A percentile compares a stretch with the other conserved stretches of the same genome.
Evolutionary conservation across 257 asterid genomes (phyloP).

Genomic region (Nicotiana knightiana): DNA sequence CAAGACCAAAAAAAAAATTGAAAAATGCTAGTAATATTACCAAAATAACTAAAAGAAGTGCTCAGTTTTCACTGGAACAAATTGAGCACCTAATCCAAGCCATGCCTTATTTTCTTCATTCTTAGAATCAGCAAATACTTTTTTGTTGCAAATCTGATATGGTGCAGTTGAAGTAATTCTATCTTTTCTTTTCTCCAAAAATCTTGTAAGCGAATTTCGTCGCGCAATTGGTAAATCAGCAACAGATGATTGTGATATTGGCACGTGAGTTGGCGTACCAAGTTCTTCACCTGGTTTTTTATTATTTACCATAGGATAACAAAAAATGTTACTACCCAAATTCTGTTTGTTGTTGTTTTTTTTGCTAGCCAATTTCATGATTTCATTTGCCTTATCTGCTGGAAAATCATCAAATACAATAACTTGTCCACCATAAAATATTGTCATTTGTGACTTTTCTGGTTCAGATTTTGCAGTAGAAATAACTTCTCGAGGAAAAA

Average conservation of each 20-base stretch:
- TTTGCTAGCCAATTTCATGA: conserved; percentile 11
- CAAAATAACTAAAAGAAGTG: not conserved
- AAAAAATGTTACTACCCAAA: not conserved
- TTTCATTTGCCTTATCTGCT: conserved; percentile 22
- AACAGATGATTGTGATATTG: conserved; percentile 16
- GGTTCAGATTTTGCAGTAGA: not conserved
- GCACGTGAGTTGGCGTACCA: not conserved
- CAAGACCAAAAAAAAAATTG: not conserved
- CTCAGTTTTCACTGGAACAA: conserved; percentile 17
- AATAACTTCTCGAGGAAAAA: conserved; percentile 4
- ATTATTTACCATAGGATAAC: not conserved
- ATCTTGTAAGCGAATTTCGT: conserved; percentile 52
- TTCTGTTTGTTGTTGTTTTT: conserved; percentile 4
- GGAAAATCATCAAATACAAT: conserved; percentile 23
- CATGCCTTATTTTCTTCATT: conserved; percentile 33
- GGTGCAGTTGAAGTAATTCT: conserved; percentile 48
- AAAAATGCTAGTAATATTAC: not conserved
- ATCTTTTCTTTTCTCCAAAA: conserved; percentile 63
- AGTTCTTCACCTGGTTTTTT: conserved; percentile 31
- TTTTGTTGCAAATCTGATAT: conserved; percentile 20
- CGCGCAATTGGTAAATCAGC: conserved; percentile 65
- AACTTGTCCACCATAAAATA: conserved; percentile 20
- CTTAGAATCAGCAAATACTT: conserved; percentile 11
- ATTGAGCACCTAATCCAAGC: conserved; percentile 42
- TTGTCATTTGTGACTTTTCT: conserved; percentile 21